These are phyloP conservation scores for Hebeloma cylindrosporum DNA, from an alignment of 768 basidiomycete genomes.

Conservation along the genomic window DNA sequence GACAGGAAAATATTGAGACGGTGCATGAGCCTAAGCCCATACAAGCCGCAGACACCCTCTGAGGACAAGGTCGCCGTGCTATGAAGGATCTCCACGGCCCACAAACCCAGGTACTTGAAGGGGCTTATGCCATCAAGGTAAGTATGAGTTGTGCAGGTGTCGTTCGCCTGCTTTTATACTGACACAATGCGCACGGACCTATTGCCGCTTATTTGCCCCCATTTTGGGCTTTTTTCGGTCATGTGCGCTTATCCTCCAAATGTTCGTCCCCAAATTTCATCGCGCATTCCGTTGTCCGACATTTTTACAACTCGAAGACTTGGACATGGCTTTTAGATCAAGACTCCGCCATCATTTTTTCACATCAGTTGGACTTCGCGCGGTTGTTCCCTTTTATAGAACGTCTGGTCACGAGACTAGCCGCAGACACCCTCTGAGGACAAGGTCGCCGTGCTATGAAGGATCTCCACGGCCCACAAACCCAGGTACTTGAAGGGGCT, in stretches of 20 bases:
- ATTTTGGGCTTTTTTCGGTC: background rate
- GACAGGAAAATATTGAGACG: slow-evolving; percentile 76
- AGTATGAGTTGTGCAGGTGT: slow-evolving; percentile 42
- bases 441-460: slow-evolving; percentile 63
- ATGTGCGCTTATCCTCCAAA: background rate
- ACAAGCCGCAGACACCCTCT: slow-evolving; percentile 57
- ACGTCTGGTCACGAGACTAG: too few relatives aligned
- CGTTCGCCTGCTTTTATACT: slow-evolving; percentile 21
- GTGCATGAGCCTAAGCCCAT: slow-evolving; percentile 72
- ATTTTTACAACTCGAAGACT: too few relatives aligned
- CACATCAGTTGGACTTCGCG: too few relatives aligned
- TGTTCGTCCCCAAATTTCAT: too few relatives aligned
- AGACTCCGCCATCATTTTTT: background rate
- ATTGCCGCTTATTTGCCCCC: background rate
- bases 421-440: too few relatives aligned
- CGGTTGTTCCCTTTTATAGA: too few relatives aligned
- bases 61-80: slow-evolving; percentile 75
- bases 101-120: slow-evolving; percentile 57
- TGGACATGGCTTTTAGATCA: background rate
- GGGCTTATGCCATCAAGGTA: slow-evolving; percentile 65
- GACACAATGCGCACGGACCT: slow-evolving; percentile 38
- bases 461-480: slow-evolving; percentile 46
- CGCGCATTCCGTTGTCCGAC: too few relatives aligned
- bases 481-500: slow-evolving; percentile 45
- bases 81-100: slow-evolving; percentile 59